Percentiles rank a stretch among this genome's conserved stretches.
Evolutionary conservation across 306 rosid species (phyloP).

Genomic region (Inga laurina): DNA sequence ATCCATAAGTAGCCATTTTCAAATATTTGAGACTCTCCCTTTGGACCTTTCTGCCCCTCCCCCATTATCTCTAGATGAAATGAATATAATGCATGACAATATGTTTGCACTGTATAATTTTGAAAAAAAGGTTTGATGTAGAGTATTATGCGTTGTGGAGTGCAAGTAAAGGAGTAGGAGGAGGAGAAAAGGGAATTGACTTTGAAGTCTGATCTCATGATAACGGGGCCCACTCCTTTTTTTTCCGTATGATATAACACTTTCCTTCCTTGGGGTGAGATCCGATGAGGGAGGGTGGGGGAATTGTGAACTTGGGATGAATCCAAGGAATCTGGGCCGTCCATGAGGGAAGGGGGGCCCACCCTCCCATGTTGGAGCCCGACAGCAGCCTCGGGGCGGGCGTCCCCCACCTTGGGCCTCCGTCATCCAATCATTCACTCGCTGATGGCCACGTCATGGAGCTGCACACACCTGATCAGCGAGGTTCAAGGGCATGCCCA

Average conservation of each 20-base stretch:
- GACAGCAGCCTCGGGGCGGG: constrained; percentile 37
- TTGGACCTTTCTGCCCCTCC: not conserved
- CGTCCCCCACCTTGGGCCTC: not conserved
- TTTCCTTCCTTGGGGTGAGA: constrained; percentile 37
- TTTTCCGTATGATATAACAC: constrained; percentile 21
- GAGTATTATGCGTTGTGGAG: not conserved
- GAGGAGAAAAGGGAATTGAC: constrained; percentile 6
- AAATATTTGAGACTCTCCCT: constrained; percentile 33
- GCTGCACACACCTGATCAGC: constrained; percentile 39
- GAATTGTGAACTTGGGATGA: constrained; percentile 35
- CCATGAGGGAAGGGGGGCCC: constrained; percentile 37
- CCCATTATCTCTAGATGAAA: not conserved
- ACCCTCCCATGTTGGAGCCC: constrained; percentile 8
- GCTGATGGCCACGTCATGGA: constrained; percentile 15
- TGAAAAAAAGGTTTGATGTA: no score
- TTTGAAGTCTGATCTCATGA: not conserved
- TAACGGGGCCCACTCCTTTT: not conserved
- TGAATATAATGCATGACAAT: not conserved
- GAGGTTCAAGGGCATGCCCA: constrained; percentile 17
- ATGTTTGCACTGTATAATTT: not conserved
- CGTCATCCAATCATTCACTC: constrained; percentile 3
- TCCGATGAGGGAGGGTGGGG: constrained; percentile 21
- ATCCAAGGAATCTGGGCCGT: constrained; percentile 29
- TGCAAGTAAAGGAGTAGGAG: not conserved
- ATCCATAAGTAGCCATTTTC: constrained; percentile 41